Evolutionary conservation across 2,329 filamentous ascomycete genomes (phyloP), one percentile per base, ranked within the genome.

Genomic region (Rhynchosporium secalis): DNA sequence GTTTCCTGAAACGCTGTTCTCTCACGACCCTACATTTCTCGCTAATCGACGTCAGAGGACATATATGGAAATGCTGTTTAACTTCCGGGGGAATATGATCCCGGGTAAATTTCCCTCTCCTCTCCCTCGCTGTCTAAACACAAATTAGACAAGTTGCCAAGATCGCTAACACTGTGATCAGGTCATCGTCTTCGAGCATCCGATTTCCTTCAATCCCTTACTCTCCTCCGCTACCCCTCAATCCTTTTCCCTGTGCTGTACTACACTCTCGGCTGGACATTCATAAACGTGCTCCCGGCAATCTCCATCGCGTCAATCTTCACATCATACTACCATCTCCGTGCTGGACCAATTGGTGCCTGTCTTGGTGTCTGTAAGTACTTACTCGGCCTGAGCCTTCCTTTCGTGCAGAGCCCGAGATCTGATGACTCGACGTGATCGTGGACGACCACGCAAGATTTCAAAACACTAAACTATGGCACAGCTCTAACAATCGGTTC

Each of bases 1-100:
- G 55, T 69, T 73, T 54, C 70, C 71, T 7, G 71, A 73, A 60
- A 73, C 71, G 1, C 70, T 72, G 40, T 73, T 72, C 60, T 69
- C 70, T 1, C 70, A 70, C 36, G 67, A 72, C 48, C 67, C 70
- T 1, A 36, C 43, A 7, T 70, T 69, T 52, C 67, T 72, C 40
- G 59, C 63, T 20, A 63, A 60, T 9, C 67, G 68, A 33, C 62
- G 64, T 26, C 66, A 68, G 49, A 67, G 71, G 31, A 68, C 63
- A 3, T 72, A 72, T 47, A 48, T 55, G 45, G 51, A 72, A 36
- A 67, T 72, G 63, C 66, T 73, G 38, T 72, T 66, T 41, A 51
- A 65, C 40, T 69, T 72, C 56, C 49, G 43, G 8, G 65, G 66
- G 9, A 72, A 71, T 40, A 62, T 69, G 64, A 69, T 73, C 31